phyloP scores from a whole-genome alignment of 495 filamentous ascomycete species.

The Penicillium verhagenii region DNA sequence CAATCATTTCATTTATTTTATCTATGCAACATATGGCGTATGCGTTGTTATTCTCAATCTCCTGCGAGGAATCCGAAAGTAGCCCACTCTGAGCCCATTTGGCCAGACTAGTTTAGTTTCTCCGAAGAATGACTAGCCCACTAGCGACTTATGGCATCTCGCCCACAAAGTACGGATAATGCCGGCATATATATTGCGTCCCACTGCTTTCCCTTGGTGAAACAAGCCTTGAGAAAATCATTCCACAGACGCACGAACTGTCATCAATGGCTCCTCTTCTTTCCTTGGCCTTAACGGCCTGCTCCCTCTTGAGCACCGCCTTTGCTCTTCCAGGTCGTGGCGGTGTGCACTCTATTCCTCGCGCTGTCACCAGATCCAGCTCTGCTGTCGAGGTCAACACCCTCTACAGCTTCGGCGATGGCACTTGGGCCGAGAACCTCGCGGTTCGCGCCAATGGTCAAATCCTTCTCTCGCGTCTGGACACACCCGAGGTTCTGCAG shows the following conservation, averaged over 20 bases:
- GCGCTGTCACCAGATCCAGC: background rate
- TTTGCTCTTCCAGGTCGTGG: background rate
- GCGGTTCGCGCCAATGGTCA: conserved; percentile 1
- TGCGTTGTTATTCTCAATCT: background rate
- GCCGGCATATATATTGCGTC: background rate
- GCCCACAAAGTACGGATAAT: background rate
- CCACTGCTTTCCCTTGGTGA: background rate
- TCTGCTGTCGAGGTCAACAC: background rate
- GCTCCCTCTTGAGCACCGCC: background rate
- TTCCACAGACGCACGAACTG: background rate
- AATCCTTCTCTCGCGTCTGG: background rate
- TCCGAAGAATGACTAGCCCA: background rate
- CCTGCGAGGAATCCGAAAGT: background rate
- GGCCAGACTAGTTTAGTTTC: background rate
- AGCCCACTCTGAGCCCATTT: background rate
- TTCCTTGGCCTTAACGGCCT: background rate
- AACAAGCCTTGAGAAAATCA: background rate
- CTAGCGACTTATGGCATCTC: background rate
- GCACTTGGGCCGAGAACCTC: conserved; percentile 1
- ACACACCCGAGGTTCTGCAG: background rate
- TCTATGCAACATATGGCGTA: too few species aligned
- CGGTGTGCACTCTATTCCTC: background rate
- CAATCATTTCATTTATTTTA: too few species aligned
- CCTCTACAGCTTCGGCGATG: conserved; percentile 1
- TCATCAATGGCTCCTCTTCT: background rate